Conservation (phyloP, 2,329 filamentous ascomycete species). For the Talaromyces piceae region DNA sequence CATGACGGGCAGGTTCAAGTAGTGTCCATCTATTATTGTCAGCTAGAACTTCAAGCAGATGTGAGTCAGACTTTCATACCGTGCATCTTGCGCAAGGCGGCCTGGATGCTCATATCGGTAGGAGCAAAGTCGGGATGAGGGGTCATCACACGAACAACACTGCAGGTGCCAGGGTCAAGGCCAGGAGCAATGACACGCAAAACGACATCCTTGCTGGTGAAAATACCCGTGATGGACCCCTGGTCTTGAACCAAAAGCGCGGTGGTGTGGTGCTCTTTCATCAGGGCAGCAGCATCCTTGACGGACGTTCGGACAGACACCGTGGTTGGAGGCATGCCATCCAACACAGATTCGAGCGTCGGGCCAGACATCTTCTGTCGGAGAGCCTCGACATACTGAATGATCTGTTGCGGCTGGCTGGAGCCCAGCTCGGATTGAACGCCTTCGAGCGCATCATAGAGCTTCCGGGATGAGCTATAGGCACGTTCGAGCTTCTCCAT, state of each 20-base stretch:
- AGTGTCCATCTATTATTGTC: constrained; percentile 70
- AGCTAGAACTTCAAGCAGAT: constrained; percentile 12
- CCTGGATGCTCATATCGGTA: constrained; percentile 98
- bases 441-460: constrained; percentile 95
- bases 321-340: constrained; percentile 83
- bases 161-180: constrained; percentile 88
- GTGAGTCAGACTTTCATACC: constrained; percentile 49
- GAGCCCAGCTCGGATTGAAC: constrained; percentile 95
- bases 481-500: constrained; percentile 99
- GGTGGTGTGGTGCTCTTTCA: constrained; percentile 99
- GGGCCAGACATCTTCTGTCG: constrained; percentile 96
- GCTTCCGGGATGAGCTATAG: constrained; percentile 93
- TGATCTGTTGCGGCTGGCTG: constrained; percentile 95
- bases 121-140: constrained; percentile 98
- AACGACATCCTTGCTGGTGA: constrained; percentile 98
- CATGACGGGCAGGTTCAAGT: constrained; percentile 97
- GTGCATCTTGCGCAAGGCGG: constrained; percentile 97
- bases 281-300: constrained; percentile 86
- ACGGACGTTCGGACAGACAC: constrained; percentile 95
- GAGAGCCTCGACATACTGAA: constrained; percentile 95
- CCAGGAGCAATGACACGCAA: constrained; percentile 95
- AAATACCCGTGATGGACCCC: constrained; percentile 95
- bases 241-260: constrained; percentile 94
- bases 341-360: constrained; percentile 88
- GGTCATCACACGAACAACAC: constrained; percentile 97